A percentile compares a stretch with the other conserved stretches of the same genome.
These are phyloP conservation scores for Heimioporus sp. DNA, from an alignment of 768 basidiomycete genomes.

Conservation along the genomic window DNA sequence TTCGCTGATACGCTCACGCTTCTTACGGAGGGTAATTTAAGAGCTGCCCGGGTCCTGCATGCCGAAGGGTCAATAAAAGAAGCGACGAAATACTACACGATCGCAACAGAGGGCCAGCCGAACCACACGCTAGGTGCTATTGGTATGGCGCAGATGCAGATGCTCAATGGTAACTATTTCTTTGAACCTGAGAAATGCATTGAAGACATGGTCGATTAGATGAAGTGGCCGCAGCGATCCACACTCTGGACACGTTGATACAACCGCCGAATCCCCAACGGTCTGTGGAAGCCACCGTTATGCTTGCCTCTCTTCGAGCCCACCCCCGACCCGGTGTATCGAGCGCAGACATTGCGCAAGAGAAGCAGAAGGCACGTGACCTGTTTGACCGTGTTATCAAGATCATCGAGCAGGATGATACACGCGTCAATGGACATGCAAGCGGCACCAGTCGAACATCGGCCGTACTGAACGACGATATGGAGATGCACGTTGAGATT, in stretches of 20 bases:
- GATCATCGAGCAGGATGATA: conserved; percentile 62
- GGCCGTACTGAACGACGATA: conserved; percentile 66
- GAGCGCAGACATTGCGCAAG: conserved; percentile 66
- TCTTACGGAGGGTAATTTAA: conserved; percentile 82
- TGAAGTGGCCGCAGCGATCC: conserved; percentile 81
- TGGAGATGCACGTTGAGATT: conserved; percentile 89
- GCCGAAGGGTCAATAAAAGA: conserved; percentile 61
- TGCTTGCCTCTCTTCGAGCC: conserved; percentile 88
- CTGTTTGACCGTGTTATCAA: conserved; percentile 76
- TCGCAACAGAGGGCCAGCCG: conserved; percentile 64
- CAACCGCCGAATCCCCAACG: conserved; percentile 62
- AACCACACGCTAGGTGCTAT: conserved; percentile 79
- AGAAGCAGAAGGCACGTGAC: conserved; percentile 72
- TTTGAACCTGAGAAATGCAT: no score
- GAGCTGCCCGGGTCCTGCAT: conserved; percentile 80
- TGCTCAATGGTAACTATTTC: conserved; percentile 64
- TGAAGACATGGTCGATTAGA: conserved; percentile 42
- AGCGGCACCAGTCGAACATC: conserved; percentile 35
- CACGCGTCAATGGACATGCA: conserved; percentile 42
- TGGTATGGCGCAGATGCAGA: conserved; percentile 84
- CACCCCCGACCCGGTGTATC: conserved; percentile 79
- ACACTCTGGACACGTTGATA: conserved; percentile 76
- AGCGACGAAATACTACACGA: conserved; percentile 69
- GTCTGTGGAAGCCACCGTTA: conserved; percentile 80
- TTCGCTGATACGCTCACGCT: conserved; percentile 87